phyloP scores from a whole-genome alignment of 2,329 filamentous ascomycete genomes.

The Paramyrothecium roridum region DNA sequence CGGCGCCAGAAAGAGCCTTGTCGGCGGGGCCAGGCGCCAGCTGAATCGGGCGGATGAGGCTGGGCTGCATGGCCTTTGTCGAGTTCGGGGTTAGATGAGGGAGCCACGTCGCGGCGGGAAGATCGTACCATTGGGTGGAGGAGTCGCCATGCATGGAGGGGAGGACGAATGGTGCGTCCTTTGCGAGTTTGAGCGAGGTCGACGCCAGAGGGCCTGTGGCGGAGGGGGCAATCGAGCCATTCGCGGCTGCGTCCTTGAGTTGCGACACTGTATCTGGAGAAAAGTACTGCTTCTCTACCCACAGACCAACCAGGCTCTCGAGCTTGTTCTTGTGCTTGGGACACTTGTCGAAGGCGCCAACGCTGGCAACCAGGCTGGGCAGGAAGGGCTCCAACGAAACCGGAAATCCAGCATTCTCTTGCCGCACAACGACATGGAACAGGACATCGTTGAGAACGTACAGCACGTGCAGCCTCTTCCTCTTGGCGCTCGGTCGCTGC shows the following conservation, averaged over 20 bases:
- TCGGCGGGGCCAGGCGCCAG: constrained; percentile 67
- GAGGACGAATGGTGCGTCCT: constrained; percentile 64
- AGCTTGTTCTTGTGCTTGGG: constrained; percentile 67
- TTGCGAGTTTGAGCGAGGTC: constrained; percentile 37
- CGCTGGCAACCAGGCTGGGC: constrained; percentile 56
- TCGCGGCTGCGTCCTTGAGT: constrained; percentile 56
- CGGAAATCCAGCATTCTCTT: constrained; percentile 49
- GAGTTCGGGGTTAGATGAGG: constrained; percentile 76
- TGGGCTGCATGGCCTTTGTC: constrained; percentile 67
- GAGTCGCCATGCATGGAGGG: constrained; percentile 76
- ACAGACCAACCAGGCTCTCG: constrained; percentile 61
- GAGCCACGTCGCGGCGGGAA: constrained; percentile 79
- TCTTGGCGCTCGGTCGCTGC: constrained; percentile 52
- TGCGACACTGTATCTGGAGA: constrained; percentile 47
- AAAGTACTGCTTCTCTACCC: constrained; percentile 67
- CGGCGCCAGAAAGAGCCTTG: constrained; percentile 59
- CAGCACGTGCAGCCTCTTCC: constrained; percentile 71
- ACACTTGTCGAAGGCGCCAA: constrained; percentile 55
- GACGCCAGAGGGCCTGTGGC: constrained; percentile 14
- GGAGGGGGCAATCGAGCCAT: constrained; percentile 22
- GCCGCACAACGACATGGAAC: constrained; percentile 60
- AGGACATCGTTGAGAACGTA: constrained; percentile 78
- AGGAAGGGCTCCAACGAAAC: constrained; percentile 57
- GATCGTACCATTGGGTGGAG: constrained; percentile 72
- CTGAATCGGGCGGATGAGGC: constrained; percentile 68